Percentiles rank a stretch among this genome's conserved stretches.
These are phyloP conservation scores for Phytophthora uliginosa DNA, from an alignment of 352 stramenopile genomes.

Conservation along the genomic window DNA sequence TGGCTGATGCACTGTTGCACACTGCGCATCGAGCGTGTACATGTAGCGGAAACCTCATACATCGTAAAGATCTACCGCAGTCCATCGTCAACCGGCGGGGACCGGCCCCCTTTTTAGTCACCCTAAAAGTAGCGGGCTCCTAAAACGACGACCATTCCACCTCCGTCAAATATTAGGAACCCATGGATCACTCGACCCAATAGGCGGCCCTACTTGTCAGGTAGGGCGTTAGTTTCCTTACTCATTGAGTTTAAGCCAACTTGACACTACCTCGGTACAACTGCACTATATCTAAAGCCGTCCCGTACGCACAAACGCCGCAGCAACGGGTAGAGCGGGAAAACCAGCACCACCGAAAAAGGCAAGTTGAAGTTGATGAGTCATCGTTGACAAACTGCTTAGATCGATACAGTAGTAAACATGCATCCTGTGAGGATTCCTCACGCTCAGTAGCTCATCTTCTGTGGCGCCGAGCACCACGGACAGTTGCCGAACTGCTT, in stretches of 20 bases:
- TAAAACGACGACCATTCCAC: conserved; percentile 73
- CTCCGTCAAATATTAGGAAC: conserved; percentile 83
- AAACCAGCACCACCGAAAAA: background rate
- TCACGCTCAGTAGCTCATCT: conserved; percentile 80
- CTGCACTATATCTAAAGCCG: background rate
- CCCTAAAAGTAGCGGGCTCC: conserved; percentile 55
- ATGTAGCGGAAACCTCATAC: background rate
- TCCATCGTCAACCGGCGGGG: conserved; percentile 41
- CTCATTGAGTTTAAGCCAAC: conserved; percentile 94
- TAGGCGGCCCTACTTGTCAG: conserved; percentile 83
- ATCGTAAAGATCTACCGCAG: background rate
- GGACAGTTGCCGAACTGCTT: conserved; percentile 88
- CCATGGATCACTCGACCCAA: conserved; percentile 59
- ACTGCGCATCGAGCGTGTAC: background rate
- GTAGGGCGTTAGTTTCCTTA: conserved; percentile 93
- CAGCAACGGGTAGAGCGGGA: background rate
- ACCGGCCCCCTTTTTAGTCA: conserved; percentile 58
- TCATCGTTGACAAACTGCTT: conserved; percentile 8
- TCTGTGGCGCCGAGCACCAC: conserved; percentile 85
- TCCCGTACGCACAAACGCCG: conserved; percentile 18
- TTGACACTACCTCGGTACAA: background rate
- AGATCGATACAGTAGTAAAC: background rate
- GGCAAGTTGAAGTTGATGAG: conserved; percentile 34
- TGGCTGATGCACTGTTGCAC: background rate
- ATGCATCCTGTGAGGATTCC: background rate